Evolutionary conservation across 2,329 filamentous ascomycete genomes (phyloP), one percentile per base, ranked within the genome.

Genomic region (Tolypocladium ovalisporum): DNA sequence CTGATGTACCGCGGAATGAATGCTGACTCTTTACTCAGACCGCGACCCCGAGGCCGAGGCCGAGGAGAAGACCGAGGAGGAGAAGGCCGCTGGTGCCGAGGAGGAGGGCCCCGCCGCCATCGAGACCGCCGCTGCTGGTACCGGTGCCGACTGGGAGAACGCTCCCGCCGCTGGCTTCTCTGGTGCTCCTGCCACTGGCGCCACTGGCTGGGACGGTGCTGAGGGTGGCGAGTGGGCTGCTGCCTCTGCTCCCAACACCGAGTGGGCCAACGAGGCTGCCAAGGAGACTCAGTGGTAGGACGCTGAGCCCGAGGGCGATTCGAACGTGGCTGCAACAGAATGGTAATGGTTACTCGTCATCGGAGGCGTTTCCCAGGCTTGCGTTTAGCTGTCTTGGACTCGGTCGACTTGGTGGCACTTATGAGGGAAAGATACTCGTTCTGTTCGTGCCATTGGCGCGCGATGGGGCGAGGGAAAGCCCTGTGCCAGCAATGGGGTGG

Each of bases 401-500:
- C 66, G 77, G 75, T 79, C 75, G 76, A 80, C 68, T 84, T 83
- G 80, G 80, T 76, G 79, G 87, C 85, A 87, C 91, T 97, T 81
- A 97, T 88, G 92, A 97, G 91, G 93, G 93, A 97, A 97, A 97
- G 93, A 97, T 91, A 96, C 87, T 90, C 82, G 73, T 61, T 63
- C 55, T 61, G 57, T 60, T 55, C 58, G 53, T 56, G 47, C 60
- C 62, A 56, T 58, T 56, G 59, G 2, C 37, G 27, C 51, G 32
- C 35, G 51, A 47, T 60, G 68, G 73, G 71, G 73, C 76, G 87
- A 90, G 92, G 91, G 93, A 97, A 97, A 91, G 93, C 93, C 93
- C 91, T 97, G 92, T 94, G 85, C 81, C 85, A 83, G 81, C 83
- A 83, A 81, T 83, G 86, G 88, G 86, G 79, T 87, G 84, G 84